Conservation (phyloP, 1,284 basidiomycete species). For the Tausonia pullulans region DNA sequence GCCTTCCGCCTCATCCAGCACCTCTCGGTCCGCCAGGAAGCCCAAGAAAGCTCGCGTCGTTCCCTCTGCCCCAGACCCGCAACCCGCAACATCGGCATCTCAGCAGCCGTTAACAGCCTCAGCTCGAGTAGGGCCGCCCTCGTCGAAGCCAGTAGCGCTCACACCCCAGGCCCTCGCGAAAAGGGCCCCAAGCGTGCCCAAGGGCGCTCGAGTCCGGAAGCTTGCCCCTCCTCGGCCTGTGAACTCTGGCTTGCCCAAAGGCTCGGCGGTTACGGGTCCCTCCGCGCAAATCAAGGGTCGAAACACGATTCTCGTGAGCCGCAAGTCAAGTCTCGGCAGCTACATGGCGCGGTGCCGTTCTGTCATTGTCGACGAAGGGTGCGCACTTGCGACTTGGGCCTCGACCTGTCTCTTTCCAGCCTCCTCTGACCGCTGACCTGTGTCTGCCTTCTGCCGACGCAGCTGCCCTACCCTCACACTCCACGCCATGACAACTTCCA, state of each 20-base stretch:
- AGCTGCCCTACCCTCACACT: constrained; percentile 66
- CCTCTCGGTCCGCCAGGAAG: background rate
- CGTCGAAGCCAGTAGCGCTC: background rate
- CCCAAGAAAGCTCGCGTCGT: background rate
- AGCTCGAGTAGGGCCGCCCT: background rate
- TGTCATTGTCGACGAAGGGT: constrained; percentile 66
- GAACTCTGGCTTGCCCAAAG: constrained; percentile 53
- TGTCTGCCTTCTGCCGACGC: background rate
- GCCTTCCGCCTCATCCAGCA: background rate
- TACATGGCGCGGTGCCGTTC: constrained; percentile 71
- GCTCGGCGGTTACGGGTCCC: constrained; percentile 66
- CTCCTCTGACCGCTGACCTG: background rate
- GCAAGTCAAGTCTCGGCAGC: constrained; percentile 58
- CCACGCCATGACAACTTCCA: constrained; percentile 74
- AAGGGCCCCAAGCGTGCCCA: background rate
- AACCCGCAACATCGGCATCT: background rate
- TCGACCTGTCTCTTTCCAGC: background rate
- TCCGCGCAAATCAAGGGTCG: constrained; percentile 61
- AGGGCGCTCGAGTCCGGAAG: constrained; percentile 40
- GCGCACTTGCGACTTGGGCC: constrained; percentile 22
- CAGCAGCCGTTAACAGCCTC: background rate
- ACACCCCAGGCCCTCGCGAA: background rate
- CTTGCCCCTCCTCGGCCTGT: constrained; percentile 59
- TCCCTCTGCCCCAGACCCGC: background rate
- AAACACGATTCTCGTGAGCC: constrained; percentile 66